Percentiles rank a stretch among this genome's conserved stretches.
Conservation (phyloP, 2,329 filamentous ascomycete species). For the Aspergillus uvarum region DNA sequence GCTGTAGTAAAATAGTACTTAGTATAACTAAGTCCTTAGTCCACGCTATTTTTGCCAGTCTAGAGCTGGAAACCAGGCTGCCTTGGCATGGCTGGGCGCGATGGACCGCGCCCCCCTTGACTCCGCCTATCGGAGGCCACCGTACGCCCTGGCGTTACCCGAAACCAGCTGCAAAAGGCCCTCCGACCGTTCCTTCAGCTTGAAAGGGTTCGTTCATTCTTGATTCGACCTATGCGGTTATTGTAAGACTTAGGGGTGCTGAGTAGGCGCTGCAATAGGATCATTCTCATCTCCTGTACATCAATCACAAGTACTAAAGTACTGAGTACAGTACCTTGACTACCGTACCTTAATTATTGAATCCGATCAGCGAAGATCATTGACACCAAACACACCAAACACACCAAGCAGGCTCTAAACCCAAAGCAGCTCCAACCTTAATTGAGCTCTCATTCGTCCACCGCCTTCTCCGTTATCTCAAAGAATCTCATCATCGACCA, state of each 20-base stretch:
- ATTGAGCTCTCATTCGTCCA: conserved; percentile 3
- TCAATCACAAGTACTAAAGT: no score
- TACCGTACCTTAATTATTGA: no score
- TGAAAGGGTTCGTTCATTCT: background rate
- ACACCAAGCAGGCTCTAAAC: background rate
- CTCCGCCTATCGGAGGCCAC: background rate
- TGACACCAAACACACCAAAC: no score
- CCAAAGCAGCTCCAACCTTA: conserved; percentile 4
- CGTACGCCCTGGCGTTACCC: background rate
- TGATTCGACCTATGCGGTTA: background rate
- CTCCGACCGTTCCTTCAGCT: background rate
- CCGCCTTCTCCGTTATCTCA: conserved; percentile 6
- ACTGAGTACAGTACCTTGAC: no score
- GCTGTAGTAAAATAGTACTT: no score
- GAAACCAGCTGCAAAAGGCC: background rate
- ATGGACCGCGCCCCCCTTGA: background rate
- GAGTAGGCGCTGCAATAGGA: no score
- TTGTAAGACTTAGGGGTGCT: background rate
- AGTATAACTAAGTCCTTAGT: background rate
- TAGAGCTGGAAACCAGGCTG: background rate
- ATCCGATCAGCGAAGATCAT: no score
- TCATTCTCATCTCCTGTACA: no score
- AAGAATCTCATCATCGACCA: background rate
- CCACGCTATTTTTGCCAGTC: background rate
- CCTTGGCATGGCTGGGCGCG: background rate